These are phyloP conservation scores for Coniochaeta ligniaria DNA, from an alignment of 2,329 filamentous ascomycete species.

Conservation along the genomic window DNA sequence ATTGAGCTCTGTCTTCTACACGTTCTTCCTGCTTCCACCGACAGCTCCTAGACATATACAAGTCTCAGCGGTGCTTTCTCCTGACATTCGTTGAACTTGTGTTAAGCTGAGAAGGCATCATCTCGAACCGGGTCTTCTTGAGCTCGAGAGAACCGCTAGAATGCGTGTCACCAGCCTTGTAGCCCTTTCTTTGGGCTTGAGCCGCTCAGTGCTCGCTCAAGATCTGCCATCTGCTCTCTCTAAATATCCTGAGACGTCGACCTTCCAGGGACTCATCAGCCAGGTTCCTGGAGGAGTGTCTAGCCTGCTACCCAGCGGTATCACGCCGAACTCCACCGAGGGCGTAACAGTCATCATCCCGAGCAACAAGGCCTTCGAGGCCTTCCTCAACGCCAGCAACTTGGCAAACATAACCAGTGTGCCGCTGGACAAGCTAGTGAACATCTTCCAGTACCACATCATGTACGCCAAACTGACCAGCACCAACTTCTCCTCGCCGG, in stretches of 20 bases:
- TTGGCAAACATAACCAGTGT: neutral
- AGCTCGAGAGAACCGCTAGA: neutral
- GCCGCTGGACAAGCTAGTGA: neutral
- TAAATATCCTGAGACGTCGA: neutral
- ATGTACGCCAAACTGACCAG: constrained; percentile 9
- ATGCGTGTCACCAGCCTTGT: neutral
- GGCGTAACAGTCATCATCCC: constrained; percentile 7
- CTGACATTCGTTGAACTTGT: neutral
- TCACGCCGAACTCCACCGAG: constrained; percentile 1
- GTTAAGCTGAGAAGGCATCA: no score
- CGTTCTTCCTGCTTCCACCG: neutral
- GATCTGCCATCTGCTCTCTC: neutral
- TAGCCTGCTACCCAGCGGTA: neutral
- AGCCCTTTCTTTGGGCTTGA: neutral
- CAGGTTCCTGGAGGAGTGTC: neutral
- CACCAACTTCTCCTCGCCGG: constrained; percentile 8
- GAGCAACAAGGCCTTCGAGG: constrained; percentile 7
- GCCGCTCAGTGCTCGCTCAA: neutral
- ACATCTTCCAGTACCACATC: constrained; percentile 10
- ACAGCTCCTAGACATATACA: neutral
- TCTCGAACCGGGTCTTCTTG: no score
- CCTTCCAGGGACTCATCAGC: neutral
- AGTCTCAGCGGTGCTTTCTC: neutral
- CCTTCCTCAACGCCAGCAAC: constrained; percentile 1
- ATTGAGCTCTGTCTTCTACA: neutral